phyloP scores from a whole-genome alignment of 208 protist species.

The Leishmania lainsoni region DNA sequence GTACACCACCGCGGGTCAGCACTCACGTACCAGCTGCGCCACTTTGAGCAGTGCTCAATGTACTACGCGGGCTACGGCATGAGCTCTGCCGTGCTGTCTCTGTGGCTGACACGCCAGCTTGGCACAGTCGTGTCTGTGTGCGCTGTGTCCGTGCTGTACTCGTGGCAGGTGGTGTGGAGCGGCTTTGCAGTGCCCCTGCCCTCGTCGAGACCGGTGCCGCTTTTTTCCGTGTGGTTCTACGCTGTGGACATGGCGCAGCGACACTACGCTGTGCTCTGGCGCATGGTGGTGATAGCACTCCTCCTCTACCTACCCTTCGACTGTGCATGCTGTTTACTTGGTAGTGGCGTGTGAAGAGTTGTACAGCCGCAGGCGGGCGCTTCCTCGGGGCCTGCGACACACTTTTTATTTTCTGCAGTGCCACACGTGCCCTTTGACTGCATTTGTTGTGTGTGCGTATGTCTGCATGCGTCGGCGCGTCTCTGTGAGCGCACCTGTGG shows the following conservation, averaged over 20 bases:
- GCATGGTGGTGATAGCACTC: conserved; percentile 10
- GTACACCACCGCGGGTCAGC: conserved; percentile 20
- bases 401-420: not conserved
- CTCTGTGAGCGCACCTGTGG: not conserved
- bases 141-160: conserved; percentile 56
- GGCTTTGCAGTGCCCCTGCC: conserved; percentile 38
- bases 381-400: not conserved
- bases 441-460: not conserved
- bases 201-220: conserved; percentile 39
- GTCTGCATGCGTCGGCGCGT: not conserved
- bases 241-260: conserved; percentile 32
- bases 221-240: conserved; percentile 59
- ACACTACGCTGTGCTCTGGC: conserved; percentile 33
- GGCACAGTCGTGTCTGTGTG: conserved; percentile 47
- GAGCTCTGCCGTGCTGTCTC: conserved; percentile 39
- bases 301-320: conserved; percentile 27
- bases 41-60: conserved; percentile 63
- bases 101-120: conserved; percentile 25
- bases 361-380: not conserved
- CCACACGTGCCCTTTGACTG: not conserved
- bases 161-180: conserved; percentile 57
- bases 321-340: conserved; percentile 2
- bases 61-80: conserved; percentile 73
- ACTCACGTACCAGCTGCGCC: conserved; percentile 39
- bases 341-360: not conserved